These are phyloP conservation scores for Rhododendron williamsianum DNA, from an alignment of 148 eudicot genomes.

Conservation along the genomic window DNA sequence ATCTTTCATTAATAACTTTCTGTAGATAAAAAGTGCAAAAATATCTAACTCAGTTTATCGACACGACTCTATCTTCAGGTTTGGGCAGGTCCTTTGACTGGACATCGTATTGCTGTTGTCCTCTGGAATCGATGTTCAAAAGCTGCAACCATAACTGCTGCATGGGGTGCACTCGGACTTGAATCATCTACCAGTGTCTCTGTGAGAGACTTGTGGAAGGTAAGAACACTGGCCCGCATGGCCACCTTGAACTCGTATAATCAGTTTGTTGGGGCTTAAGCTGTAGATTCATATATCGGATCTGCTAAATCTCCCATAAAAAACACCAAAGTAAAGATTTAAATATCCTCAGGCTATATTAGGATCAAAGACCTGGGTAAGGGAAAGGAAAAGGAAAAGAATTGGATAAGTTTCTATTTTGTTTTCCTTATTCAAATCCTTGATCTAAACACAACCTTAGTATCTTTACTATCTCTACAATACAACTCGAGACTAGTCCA, in stretches of 20 bases:
- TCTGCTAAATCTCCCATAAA: neutral
- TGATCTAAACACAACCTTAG: neutral
- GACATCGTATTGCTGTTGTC: constrained; percentile 55
- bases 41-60: neutral
- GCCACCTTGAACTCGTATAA: neutral
- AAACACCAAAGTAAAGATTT: neutral
- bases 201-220: constrained; percentile 91
- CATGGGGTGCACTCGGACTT: constrained; percentile 71
- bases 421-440: neutral
- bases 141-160: constrained; percentile 48
- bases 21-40: neutral
- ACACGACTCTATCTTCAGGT: constrained; percentile 36
- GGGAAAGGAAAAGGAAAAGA: neutral
- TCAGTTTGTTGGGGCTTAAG: neutral
- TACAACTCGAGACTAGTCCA: neutral
- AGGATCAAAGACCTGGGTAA: neutral
- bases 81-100: constrained; percentile 92
- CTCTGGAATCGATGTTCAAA: constrained; percentile 87
- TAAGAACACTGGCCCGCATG: constrained; percentile 12
- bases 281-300: neutral
- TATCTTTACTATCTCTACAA: neutral
- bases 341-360: neutral
- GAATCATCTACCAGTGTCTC: constrained; percentile 54
- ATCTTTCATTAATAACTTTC: neutral
- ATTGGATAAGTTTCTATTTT: neutral